phyloP scores from a whole-genome alignment of 371 early-diverging fungal species.

The Circinella umbellata region DNA sequence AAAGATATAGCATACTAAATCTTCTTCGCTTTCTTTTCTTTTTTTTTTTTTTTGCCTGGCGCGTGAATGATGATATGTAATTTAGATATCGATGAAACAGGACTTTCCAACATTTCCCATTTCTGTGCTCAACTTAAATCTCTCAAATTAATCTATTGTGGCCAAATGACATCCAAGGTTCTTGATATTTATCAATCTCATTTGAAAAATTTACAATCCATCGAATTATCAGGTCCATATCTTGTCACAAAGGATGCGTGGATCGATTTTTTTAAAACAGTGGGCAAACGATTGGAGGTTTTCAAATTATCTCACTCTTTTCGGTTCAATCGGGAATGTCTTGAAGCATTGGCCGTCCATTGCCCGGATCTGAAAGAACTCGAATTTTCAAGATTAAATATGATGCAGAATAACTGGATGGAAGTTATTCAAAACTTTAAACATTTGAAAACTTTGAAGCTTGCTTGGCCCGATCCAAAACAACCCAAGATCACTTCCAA shows the following conservation, averaged over 20 bases:
- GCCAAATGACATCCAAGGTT: slow-evolving; percentile 68
- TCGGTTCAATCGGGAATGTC: slow-evolving; percentile 56
- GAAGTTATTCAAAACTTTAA: slow-evolving; percentile 39
- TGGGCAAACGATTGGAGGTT: slow-evolving; percentile 55
- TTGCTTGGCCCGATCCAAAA: slow-evolving; percentile 51
- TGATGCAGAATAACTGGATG: slow-evolving; percentile 59
- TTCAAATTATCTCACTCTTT: slow-evolving; percentile 68
- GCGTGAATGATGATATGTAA: background rate
- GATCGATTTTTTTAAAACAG: slow-evolving; percentile 57
- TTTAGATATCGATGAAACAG: slow-evolving; percentile 59
- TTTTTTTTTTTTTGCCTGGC: background rate
- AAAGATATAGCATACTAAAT: no score
- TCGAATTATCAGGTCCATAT: slow-evolving; percentile 79
- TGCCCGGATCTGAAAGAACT: slow-evolving; percentile 66
- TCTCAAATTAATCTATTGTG: slow-evolving; percentile 78
- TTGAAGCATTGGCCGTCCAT: slow-evolving; percentile 57
- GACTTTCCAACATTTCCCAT: slow-evolving; percentile 64
- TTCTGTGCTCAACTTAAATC: slow-evolving; percentile 63
- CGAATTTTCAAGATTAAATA: slow-evolving; percentile 55
- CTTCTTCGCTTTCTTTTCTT: background rate
- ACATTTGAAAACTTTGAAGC: slow-evolving; percentile 45
- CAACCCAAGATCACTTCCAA: slow-evolving; percentile 33
- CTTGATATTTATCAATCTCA: slow-evolving; percentile 50
- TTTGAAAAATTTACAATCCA: slow-evolving; percentile 52
- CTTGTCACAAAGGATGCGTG: slow-evolving; percentile 68